A percentile compares a stretch with the other conserved stretches of the same genome.
These are phyloP conservation scores for Cryptococcus amylolentus DNA, from an alignment of 1,284 basidiomycete genomes.

Conservation along the genomic window DNA sequence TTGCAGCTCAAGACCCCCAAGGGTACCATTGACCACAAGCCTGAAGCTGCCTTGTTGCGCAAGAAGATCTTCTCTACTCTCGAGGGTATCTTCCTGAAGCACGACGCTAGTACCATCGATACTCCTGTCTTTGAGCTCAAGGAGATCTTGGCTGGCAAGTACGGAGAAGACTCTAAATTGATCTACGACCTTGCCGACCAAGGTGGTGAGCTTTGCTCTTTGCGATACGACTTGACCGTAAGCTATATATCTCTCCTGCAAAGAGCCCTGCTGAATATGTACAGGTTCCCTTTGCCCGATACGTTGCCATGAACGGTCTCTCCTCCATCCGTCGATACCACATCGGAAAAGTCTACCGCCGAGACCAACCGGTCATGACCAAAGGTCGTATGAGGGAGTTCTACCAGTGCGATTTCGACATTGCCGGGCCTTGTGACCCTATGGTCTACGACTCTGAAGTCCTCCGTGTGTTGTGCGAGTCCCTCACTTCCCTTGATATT, in stretches of 20 bases:
- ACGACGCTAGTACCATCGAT: constrained; percentile 89
- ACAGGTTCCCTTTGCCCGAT: constrained; percentile 83
- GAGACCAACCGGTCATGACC: constrained; percentile 95
- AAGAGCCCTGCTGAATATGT: background rate
- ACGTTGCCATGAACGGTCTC: constrained; percentile 88
- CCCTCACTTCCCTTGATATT: constrained; percentile 78
- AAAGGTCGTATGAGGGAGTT: constrained; percentile 99
- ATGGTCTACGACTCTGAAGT: constrained; percentile 98
- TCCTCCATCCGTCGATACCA: constrained; percentile 85
- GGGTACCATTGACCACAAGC: constrained; percentile 95
- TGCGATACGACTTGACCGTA: constrained; percentile 93
- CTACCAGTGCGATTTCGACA: constrained; percentile 97
- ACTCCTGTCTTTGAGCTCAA: constrained; percentile 98
- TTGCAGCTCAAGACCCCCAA: constrained; percentile 51
- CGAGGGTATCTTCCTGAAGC: constrained; percentile 81
- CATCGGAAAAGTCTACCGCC: constrained; percentile 94
- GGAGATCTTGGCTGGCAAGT: constrained; percentile 92
- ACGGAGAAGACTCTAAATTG: constrained; percentile 95
- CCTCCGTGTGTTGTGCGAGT: constrained; percentile 75
- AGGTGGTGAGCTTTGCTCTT: constrained; percentile 92
- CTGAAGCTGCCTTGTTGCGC: constrained; percentile 88
- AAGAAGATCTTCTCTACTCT: constrained; percentile 87
- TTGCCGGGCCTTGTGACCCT: constrained; percentile 86
- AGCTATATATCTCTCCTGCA: constrained; percentile 15
- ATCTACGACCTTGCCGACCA: constrained; percentile 98